These are phyloP conservation scores for Penicillium robsamsonii DNA, from an alignment of 495 filamentous ascomycete species.

Conservation along the genomic window DNA sequence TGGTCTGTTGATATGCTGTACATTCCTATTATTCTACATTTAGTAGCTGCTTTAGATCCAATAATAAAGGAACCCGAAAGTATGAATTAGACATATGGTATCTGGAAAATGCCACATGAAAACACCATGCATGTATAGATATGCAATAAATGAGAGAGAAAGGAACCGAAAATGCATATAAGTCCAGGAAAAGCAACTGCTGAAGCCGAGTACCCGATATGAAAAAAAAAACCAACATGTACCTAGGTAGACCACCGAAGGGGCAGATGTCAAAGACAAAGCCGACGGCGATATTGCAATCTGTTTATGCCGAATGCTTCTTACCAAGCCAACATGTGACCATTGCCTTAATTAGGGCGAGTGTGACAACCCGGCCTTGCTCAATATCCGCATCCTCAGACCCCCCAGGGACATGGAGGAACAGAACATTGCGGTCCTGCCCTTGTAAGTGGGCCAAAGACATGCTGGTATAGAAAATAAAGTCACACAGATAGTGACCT, in stretches of 20 bases:
- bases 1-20: not conserved
- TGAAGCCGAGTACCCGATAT: not conserved
- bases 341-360: slow-evolving; percentile 68
- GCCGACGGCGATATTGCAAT: not conserved
- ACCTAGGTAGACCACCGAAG: not conserved
- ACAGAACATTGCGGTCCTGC: slow-evolving; percentile 59
- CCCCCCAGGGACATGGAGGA: slow-evolving; percentile 75
- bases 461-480: slow-evolving; percentile 78
- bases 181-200: not conserved
- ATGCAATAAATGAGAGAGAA: not conserved
- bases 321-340: slow-evolving; percentile 49
- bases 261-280: not conserved
- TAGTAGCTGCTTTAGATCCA: not conserved
- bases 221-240: not conserved
- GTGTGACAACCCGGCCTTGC: slow-evolving; percentile 59
- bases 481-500: slow-evolving; percentile 81
- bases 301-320: slow-evolving; percentile 15
- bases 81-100: not conserved
- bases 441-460: slow-evolving; percentile 51
- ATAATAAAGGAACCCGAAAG: not conserved
- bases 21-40: not conserved
- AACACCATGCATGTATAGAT: slow-evolving; percentile 10
- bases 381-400: slow-evolving; percentile 53
- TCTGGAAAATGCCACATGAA: not conserved
- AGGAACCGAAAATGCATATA: not conserved